Evolutionary conservation across 2,329 filamentous ascomycete species (phyloP).

Genomic region (Phyllosticta citribraziliensis): DNA sequence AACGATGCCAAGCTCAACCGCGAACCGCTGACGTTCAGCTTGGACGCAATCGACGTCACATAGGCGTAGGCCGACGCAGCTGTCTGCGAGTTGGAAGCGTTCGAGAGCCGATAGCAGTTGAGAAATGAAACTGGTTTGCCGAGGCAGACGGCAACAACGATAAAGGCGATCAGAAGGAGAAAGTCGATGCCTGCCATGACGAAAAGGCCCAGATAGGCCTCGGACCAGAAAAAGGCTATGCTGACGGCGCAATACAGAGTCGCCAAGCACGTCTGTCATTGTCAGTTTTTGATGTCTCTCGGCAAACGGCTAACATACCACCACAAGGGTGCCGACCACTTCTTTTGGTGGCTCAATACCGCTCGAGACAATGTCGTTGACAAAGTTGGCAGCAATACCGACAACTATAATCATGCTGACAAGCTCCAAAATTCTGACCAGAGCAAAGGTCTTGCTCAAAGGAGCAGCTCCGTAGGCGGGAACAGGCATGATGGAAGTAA

Average conservation of each 20-base stretch:
- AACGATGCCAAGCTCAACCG: slow-evolving; percentile 43
- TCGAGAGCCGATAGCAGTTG: slow-evolving; percentile 53
- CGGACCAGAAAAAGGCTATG: slow-evolving; percentile 73
- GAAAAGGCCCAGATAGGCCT: slow-evolving; percentile 65
- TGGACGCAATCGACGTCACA: slow-evolving; percentile 41
- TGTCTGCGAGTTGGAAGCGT: slow-evolving; percentile 26
- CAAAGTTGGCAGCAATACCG: slow-evolving; percentile 73
- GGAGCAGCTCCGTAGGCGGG: slow-evolving; percentile 55
- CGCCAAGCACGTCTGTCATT: slow-evolving; percentile 61
- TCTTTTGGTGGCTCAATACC: slow-evolving; percentile 59
- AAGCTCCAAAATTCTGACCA: slow-evolving; percentile 60
- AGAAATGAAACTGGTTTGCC: slow-evolving; percentile 74
- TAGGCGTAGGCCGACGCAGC: slow-evolving; percentile 43
- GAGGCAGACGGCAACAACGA: slow-evolving; percentile 66
- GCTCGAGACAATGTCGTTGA: slow-evolving; percentile 60
- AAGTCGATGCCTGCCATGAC: slow-evolving; percentile 59
- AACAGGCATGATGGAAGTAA: slow-evolving; percentile 37
- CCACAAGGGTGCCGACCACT: slow-evolving; percentile 66
- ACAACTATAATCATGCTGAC: slow-evolving; percentile 66
- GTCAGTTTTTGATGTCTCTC: slow-evolving; percentile 14
- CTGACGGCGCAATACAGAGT: slow-evolving; percentile 61
- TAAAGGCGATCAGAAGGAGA: slow-evolving; percentile 63
- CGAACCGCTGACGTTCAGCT: slow-evolving; percentile 41
- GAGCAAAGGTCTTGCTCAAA: slow-evolving; percentile 68
- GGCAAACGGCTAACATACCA: slow-evolving; percentile 49